A percentile compares a stretch with the other conserved stretches of the same genome.
Evolutionary conservation across 1,139 yeast genomes (phyloP).

Genomic region (Lodderomyces beijingensis): DNA sequence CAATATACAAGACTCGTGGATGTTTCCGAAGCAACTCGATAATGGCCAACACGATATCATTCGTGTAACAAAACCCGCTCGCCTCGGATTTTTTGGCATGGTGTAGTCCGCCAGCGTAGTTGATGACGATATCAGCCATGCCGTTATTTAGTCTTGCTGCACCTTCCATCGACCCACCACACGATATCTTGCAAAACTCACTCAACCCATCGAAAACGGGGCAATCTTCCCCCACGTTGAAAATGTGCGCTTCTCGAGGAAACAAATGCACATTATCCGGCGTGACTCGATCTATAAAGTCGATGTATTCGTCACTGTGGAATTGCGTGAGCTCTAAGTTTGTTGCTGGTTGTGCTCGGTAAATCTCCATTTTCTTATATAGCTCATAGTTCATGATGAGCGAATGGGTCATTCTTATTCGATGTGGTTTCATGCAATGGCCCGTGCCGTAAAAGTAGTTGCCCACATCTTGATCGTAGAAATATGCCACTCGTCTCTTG

Average conservation of each 20-base stretch:
- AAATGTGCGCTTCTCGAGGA: constrained; percentile 87
- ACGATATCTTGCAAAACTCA: constrained; percentile 82
- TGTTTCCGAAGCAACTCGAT: constrained; percentile 79
- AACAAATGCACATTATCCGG: constrained; percentile 93
- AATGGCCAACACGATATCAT: constrained; percentile 89
- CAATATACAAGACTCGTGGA: constrained; percentile 89
- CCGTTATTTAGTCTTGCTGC: constrained; percentile 79
- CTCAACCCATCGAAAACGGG: constrained; percentile 95
- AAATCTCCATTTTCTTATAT: constrained; percentile 95
- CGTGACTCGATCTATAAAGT: constrained; percentile 85
- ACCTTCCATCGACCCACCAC: constrained; percentile 94
- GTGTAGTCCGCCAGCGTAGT: constrained; percentile 96
- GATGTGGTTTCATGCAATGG: constrained; percentile 98
- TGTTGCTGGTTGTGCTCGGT: constrained; percentile 95
- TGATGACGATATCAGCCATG: constrained; percentile 90
- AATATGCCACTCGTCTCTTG: constrained; percentile 45
- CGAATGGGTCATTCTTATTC: constrained; percentile 98
- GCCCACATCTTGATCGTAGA: constrained; percentile 79
- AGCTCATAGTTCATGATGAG: constrained; percentile 95
- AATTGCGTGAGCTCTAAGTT: constrained; percentile 98
- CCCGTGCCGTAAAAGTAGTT: constrained; percentile 98
- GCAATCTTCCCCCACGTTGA: constrained; percentile 97
- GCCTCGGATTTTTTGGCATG: constrained; percentile 96
- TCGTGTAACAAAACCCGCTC: constrained; percentile 91
- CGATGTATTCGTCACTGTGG: constrained; percentile 96